Conservation (phyloP, 2,329 filamentous ascomycete genomes). For the Zalaria obscura region DNA sequence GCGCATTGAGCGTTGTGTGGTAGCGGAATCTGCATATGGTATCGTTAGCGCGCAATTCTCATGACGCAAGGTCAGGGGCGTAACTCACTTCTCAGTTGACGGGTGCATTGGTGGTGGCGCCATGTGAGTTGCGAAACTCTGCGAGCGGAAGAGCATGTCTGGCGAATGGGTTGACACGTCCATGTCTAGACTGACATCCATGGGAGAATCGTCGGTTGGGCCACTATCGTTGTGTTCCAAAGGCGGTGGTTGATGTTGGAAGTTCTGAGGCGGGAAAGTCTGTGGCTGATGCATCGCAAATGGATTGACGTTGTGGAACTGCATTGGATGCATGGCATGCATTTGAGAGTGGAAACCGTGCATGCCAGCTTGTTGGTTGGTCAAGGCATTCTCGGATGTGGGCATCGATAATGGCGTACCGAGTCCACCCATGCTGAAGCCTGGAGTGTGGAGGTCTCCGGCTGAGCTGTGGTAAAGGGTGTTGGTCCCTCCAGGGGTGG, state of each 20-base stretch:
- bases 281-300: slow-evolving; percentile 44
- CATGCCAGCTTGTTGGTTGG: slow-evolving; percentile 46
- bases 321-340: slow-evolving; percentile 40
- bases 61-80: not conserved
- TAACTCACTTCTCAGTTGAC: slow-evolving; percentile 32
- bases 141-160: slow-evolving; percentile 43
- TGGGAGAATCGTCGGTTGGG: slow-evolving; percentile 48
- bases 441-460: slow-evolving; percentile 76
- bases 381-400: slow-evolving; percentile 51
- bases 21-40: slow-evolving; percentile 55
- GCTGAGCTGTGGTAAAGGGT: slow-evolving; percentile 72
- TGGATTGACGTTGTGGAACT: slow-evolving; percentile 52
- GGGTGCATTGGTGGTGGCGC: slow-evolving; percentile 21
- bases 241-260: slow-evolving; percentile 67
- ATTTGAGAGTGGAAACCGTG: slow-evolving; percentile 49
- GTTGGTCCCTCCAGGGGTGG: slow-evolving; percentile 68
- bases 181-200: slow-evolving; percentile 42
- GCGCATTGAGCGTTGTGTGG: slow-evolving; percentile 78
- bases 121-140: slow-evolving; percentile 31
- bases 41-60: no score
- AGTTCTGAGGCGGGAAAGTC: slow-evolving; percentile 63
- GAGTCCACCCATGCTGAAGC: slow-evolving; percentile 52
- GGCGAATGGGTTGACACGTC: slow-evolving; percentile 49
- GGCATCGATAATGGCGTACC: slow-evolving; percentile 72
- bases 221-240: slow-evolving; percentile 64